These are phyloP conservation scores for Agaricus bisporus DNA, from an alignment of 768 basidiomycete species.

Conservation along the genomic window DNA sequence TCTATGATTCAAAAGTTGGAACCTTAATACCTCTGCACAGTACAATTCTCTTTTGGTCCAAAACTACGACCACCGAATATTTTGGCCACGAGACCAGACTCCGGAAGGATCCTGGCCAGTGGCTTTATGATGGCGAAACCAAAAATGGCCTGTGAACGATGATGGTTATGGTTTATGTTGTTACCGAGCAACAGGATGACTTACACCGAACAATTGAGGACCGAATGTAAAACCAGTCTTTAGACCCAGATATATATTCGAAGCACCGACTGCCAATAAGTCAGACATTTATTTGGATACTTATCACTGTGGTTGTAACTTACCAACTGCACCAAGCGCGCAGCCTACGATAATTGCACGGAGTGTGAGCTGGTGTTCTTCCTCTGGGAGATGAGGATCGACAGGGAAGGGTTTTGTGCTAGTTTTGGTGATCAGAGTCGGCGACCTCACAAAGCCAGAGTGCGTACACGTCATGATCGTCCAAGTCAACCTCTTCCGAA, in stretches of 20 bases:
- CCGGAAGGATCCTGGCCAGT: slow-evolving; percentile 41
- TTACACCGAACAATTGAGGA: slow-evolving; percentile 52
- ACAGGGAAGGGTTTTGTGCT: slow-evolving; percentile 49
- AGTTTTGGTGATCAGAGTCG: background rate
- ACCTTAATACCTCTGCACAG: slow-evolving; percentile 40
- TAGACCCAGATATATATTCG: slow-evolving; percentile 62
- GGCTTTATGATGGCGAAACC: slow-evolving; percentile 59
- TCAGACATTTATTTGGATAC: background rate
- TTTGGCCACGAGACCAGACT: slow-evolving; percentile 35
- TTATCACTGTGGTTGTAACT: background rate
- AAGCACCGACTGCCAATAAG: slow-evolving; percentile 37
- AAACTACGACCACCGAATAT: slow-evolving; percentile 46
- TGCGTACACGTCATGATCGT: slow-evolving; percentile 35
- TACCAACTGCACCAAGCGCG: slow-evolving; percentile 38
- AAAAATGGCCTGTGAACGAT: slow-evolving; percentile 38
- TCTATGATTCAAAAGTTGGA: background rate
- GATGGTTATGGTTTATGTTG: background rate
- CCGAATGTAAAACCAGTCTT: slow-evolving; percentile 69
- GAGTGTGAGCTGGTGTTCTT: slow-evolving; percentile 47
- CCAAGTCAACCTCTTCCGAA: slow-evolving; percentile 22
- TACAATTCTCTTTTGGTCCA: slow-evolving; percentile 64
- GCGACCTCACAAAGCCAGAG: background rate
- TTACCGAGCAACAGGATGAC: slow-evolving; percentile 4
- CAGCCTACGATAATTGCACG: slow-evolving; percentile 47
- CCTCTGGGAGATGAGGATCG: slow-evolving; percentile 38